A percentile compares a stretch with the other conserved stretches of the same genome.
These are phyloP conservation scores for Sutorius eximius DNA, from an alignment of 1,284 basidiomycete genomes.

Conservation along the genomic window DNA sequence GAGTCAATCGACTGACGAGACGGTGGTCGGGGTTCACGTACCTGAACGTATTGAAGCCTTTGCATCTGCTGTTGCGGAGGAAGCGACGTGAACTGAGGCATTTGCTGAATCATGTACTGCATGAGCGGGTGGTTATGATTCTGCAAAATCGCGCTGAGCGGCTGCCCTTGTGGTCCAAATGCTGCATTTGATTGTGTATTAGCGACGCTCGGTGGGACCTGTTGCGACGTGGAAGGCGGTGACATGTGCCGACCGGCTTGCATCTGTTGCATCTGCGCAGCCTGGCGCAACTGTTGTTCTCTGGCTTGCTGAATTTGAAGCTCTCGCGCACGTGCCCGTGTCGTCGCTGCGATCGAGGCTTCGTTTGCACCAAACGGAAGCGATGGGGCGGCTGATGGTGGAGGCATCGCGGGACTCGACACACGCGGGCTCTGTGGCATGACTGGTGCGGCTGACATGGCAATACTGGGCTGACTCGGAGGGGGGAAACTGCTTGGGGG, in stretches of 20 bases:
- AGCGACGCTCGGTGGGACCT: constrained; percentile 20
- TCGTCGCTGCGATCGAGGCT: constrained; percentile 34
- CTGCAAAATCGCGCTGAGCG: constrained; percentile 51
- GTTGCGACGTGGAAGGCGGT: constrained; percentile 36
- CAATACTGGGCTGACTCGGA: constrained; percentile 12
- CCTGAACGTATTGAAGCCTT: constrained; percentile 54
- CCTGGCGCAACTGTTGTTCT: constrained; percentile 40
- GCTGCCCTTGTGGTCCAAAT: constrained; percentile 36
- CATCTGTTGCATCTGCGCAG: constrained; percentile 33
- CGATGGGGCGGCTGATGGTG: constrained; percentile 24
- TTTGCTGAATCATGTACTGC: constrained; percentile 48
- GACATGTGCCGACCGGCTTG: constrained; percentile 45
- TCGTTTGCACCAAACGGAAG: constrained; percentile 33
- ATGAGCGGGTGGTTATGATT: constrained; percentile 58
- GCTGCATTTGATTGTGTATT: constrained; percentile 17
- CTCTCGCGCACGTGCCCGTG: constrained; percentile 45
- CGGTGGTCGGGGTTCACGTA: constrained; percentile 30
- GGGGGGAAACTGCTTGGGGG: constrained; percentile 16
- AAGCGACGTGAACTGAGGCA: constrained; percentile 55
- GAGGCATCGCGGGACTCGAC: constrained; percentile 26
- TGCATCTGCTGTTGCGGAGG: constrained; percentile 57
- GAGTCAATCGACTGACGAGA: constrained; percentile 8
- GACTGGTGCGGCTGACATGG: constrained; percentile 16
- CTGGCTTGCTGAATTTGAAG: constrained; percentile 45
- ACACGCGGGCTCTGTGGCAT: constrained; percentile 33